Evolutionary conservation across 1,284 basidiomycete genomes (phyloP), one percentile per base, ranked within the genome.

Genomic region (Ustilago lituana): DNA sequence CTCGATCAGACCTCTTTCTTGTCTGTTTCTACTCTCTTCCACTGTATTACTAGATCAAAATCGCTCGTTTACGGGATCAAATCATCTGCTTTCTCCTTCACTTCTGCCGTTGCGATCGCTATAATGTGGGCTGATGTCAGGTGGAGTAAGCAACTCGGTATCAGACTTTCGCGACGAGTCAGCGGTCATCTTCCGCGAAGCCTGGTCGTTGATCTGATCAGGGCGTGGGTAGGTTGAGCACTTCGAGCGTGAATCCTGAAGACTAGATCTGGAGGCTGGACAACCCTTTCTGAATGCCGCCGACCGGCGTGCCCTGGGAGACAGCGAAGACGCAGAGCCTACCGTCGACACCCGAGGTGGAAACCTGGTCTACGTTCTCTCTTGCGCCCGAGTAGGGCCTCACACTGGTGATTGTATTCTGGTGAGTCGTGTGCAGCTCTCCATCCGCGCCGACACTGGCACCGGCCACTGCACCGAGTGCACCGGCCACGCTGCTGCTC

Each of bases 261-360:
- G 38, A 17, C 17, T 32, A 71, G 44, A 78, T 53, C 36, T 63
- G 69, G 47, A 78, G 45, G 32, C 72, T 75, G 9, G 68, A 68
- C 17, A 80, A 47, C 8, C 78, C 78, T 31, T 69, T 71, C 48
- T 73, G 63, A 24, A 80, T 72, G 17, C 66, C 64, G 4, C 56
- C 68, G 10, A 78, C 57, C 6, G 60, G 59, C 7, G 67, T 62
- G n/a, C 60, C 71, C 17, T 72, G 87, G 19, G 86, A 85, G 51
- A 85, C 86, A n/a, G 89, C 88, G 93, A 96, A 99, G 56, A 98
- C 86, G 23, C 95, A 93, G 60, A 99, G 84, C 76, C 90, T 90
- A 5, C 96, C 96, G 84, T 98, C 96, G 24, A 94, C 91, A 9
- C 94, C 96, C n/a, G 89, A 90, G 15, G 94, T 97, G 80, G 90